A percentile compares a stretch with the other conserved stretches of the same genome.
Evolutionary conservation across 768 basidiomycete genomes (phyloP).

Genomic region (Gelatoporia subvermispora): DNA sequence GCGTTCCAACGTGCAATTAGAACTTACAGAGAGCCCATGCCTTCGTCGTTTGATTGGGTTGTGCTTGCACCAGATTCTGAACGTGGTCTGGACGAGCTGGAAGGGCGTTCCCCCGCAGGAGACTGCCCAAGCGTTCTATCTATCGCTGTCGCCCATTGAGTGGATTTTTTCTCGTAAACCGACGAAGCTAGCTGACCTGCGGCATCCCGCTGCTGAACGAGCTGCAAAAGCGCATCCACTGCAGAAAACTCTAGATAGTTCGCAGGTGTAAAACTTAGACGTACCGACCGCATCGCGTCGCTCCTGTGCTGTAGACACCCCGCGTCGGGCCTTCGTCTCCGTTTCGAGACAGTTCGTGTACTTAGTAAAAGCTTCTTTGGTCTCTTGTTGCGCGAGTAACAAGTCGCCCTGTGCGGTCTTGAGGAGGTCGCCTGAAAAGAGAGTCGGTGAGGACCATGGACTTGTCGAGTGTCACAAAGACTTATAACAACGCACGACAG

Average conservation of each 20-base stretch:
- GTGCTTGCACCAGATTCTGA: constrained; percentile 15
- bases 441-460: constrained; percentile 3
- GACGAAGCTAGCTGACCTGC: constrained; percentile 14
- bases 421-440: constrained; percentile 48
- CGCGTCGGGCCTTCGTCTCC: constrained; percentile 61
- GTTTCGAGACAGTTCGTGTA: constrained; percentile 67
- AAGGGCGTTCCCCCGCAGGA: not conserved
- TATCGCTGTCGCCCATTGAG: no score
- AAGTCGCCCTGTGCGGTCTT: constrained; percentile 57
- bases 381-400: constrained; percentile 63
- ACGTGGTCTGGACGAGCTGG: constrained; percentile 1
- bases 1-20: not conserved
- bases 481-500: constrained; percentile 36
- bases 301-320: constrained; percentile 60
- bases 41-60: constrained; percentile 14
- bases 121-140: not conserved
- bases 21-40: constrained; percentile 16
- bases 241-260: no score
- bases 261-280: constrained; percentile 6
- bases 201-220: constrained; percentile 9
- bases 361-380: constrained; percentile 64
- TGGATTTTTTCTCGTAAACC: not conserved
- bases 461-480: not conserved
- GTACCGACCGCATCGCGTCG: constrained; percentile 58
- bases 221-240: no score